phyloP scores from a whole-genome alignment of 208 protist species.

The Trypanosoma mega region DNA sequence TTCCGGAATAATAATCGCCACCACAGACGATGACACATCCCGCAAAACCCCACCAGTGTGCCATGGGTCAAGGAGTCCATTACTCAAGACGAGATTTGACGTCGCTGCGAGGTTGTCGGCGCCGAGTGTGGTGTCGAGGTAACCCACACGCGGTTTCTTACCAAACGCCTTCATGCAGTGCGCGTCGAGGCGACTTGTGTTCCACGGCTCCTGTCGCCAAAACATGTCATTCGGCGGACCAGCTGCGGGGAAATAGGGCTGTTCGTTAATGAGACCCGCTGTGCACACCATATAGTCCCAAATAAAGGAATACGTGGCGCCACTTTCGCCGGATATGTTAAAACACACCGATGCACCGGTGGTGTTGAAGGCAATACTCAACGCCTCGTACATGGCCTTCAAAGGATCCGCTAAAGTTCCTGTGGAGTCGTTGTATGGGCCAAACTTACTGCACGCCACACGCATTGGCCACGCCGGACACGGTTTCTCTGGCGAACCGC shows the following conservation, averaged over 20 bases:
- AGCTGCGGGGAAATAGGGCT: conserved; percentile 29
- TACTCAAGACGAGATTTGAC: conserved; percentile 83
- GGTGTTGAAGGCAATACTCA: conserved; percentile 33
- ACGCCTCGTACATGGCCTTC: conserved; percentile 15
- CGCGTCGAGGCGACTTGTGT: no score
- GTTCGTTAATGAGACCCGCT: conserved; percentile 50
- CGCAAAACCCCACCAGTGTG: conserved; percentile 29
- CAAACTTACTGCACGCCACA: conserved; percentile 30
- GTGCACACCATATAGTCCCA: conserved; percentile 77
- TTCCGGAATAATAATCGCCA: conserved; percentile 26
- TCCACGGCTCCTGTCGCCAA: conserved; percentile 25
- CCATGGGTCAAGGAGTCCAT: conserved; percentile 85
- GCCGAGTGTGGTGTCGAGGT: conserved; percentile 28
- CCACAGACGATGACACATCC: conserved; percentile 25
- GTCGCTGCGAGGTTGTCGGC: conserved; percentile 1
- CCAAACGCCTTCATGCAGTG: no score
- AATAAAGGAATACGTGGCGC: conserved; percentile 11
- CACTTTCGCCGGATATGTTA: not conserved
- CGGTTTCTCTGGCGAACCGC: conserved; percentile 8
- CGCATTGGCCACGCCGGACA: conserved; percentile 38
- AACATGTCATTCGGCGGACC: conserved; percentile 42
- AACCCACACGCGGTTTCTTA: not conserved
- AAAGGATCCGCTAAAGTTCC: not conserved
- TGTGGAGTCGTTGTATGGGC: no score
- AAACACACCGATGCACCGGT: conserved; percentile 19